Base-by-base conservation (phyloP, 306 rosid genomes). In the Cicer arietinum region DNA sequence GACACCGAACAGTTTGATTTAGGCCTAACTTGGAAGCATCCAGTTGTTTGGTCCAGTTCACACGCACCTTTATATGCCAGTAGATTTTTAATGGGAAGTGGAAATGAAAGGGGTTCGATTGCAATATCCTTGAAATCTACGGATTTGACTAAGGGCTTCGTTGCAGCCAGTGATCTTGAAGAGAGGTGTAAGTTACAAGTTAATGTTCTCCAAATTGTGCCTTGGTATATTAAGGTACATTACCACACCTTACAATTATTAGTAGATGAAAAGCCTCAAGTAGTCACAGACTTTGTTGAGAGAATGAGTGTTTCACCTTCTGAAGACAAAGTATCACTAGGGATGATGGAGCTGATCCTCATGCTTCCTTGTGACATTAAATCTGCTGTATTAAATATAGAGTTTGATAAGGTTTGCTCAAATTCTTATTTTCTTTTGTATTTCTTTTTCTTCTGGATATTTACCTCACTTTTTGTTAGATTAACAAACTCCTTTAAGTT, bases 211-310 rank as follows among this genome's bases (percentile, higher is more conserved):
- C 99, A 94, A 85, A 91, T 94, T 77, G 98, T 94, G 77, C 99
- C 99, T 72, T 94, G 98, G 98, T 94, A 94, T 74, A 80, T 92
- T 61, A 94, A 92, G 88, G 99, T 90, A 44, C 92, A 92, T 80
- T 94, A 79, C 84, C 97, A 92, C 75, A 90, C 96, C 51, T 71
- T 89, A 75, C 88, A 71, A 46, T 70, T 94, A 68, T 88, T 84
- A 77, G 88, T 94, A 53, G 86, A 94, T 84, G 92, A 79, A 66
- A 60, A 57, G 71, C 86, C 79, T 64, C 90, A 73, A 78, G 79
- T 48, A 80, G 82, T 89, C 60, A 30, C 80, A 9, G 86, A 88
- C 67, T 81, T 85, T 83, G 87, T 92, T 78, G 88, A 92, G 71
- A 90, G 78, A 81, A 89, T 89, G 85, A 86, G 62, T 45, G 96